These are phyloP conservation scores for Syncephalastrum racemosum DNA, from an alignment of 371 early-diverging fungal species.

Conservation along the genomic window DNA sequence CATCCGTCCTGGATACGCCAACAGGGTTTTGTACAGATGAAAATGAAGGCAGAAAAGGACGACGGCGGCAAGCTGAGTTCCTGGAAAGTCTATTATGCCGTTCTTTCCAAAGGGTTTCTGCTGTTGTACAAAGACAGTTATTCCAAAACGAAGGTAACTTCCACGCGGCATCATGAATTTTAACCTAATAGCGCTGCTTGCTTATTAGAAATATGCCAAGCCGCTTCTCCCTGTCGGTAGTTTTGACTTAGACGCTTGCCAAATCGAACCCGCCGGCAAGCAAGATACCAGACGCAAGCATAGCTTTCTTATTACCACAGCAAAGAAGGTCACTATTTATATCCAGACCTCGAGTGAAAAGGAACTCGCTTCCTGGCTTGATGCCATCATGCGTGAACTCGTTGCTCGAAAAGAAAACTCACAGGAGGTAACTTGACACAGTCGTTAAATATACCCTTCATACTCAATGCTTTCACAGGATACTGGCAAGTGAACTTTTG, in stretches of 20 bases:
- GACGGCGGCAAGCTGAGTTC: slow-evolving; percentile 47
- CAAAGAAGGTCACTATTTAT: slow-evolving; percentile 37
- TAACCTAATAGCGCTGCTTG: not conserved
- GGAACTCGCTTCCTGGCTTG: slow-evolving; percentile 45
- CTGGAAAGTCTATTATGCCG: slow-evolving; percentile 49
- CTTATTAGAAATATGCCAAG: slow-evolving; percentile 28
- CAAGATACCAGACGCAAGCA: slow-evolving; percentile 34
- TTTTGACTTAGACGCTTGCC: slow-evolving; percentile 47
- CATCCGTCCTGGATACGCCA: slow-evolving; percentile 38
- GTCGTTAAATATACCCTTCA: not conserved
- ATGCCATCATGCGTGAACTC: slow-evolving; percentile 52
- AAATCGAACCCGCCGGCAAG: slow-evolving; percentile 44
- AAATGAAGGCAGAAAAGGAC: slow-evolving; percentile 46
- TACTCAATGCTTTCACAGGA: slow-evolving; percentile 10
- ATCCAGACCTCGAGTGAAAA: slow-evolving; percentile 42
- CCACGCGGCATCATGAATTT: not conserved
- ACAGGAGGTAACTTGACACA: slow-evolving; percentile 16
- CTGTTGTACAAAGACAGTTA: slow-evolving; percentile 42
- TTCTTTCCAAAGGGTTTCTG: slow-evolving; percentile 42
- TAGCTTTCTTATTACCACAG: slow-evolving; percentile 22
- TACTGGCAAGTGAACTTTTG: slow-evolving; percentile 10
- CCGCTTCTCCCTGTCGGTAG: slow-evolving; percentile 43
- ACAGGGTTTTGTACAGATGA: slow-evolving; percentile 48
- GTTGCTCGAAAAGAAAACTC: slow-evolving; percentile 39
- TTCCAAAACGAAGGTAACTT: slow-evolving; percentile 33